Percentiles rank a stretch among this genome's conserved stretches.
These are phyloP conservation scores for Candida labiduridarum DNA, from an alignment of 1,139 yeast species.

Conservation along the genomic window DNA sequence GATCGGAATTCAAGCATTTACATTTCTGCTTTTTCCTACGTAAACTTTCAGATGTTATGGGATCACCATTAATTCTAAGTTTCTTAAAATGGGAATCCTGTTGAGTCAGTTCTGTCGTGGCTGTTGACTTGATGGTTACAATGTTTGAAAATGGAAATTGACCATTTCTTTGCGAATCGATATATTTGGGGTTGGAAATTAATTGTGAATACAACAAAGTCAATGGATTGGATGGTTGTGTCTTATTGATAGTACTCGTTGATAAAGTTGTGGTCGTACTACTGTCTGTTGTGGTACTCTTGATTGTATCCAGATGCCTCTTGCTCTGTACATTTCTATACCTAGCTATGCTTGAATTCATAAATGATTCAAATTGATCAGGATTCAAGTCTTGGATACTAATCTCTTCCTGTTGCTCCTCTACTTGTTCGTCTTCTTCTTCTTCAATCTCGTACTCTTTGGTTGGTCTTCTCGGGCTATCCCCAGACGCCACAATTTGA, in stretches of 20 bases:
- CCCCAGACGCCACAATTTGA: neutral
- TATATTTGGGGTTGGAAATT: slow-evolving; percentile 17
- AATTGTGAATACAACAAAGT: slow-evolving; percentile 22
- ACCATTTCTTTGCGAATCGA: slow-evolving; percentile 11
- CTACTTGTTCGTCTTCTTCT: neutral
- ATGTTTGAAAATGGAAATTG: slow-evolving; percentile 16
- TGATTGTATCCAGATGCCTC: slow-evolving; percentile 17
- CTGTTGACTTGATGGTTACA: slow-evolving; percentile 34
- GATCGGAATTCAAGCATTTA: slow-evolving; percentile 14
- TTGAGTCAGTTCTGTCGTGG: slow-evolving; percentile 41
- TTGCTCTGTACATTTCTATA: slow-evolving; percentile 33
- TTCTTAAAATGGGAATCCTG: slow-evolving; percentile 47
- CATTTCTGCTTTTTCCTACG: slow-evolving; percentile 17
- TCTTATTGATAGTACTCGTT: slow-evolving; percentile 17
- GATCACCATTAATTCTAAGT: slow-evolving; percentile 45
- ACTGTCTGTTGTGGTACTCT: neutral
- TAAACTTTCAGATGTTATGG: slow-evolving; percentile 35
- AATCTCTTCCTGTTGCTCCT: neutral
- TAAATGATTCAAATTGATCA: slow-evolving; percentile 38
- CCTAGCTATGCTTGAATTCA: slow-evolving; percentile 34
- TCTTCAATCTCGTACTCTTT: neutral
- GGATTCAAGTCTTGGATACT: slow-evolving; percentile 23
- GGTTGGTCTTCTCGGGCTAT: neutral
- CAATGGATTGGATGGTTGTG: slow-evolving; percentile 21
- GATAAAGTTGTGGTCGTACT: slow-evolving; percentile 6